Conservation (phyloP, 139 green algal genomes). For the Chlorella sp. region DNA sequence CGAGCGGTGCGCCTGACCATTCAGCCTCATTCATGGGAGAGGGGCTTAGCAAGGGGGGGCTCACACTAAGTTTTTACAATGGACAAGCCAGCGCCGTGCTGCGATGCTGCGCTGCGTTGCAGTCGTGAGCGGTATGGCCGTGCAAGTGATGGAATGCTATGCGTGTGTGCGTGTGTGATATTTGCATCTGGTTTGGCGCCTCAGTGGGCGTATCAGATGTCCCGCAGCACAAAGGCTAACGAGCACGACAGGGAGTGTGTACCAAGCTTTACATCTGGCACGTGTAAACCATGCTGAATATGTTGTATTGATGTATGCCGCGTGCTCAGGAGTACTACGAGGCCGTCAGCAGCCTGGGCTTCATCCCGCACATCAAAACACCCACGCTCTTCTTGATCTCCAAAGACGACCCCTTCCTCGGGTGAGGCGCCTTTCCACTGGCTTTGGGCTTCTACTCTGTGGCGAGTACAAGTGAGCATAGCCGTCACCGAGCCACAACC, state of each 20-base stretch:
- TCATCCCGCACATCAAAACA: slow-evolving; percentile 46
- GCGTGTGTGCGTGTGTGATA: no score
- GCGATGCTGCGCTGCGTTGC: no score
- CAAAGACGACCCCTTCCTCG: slow-evolving; percentile 57
- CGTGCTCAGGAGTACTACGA: slow-evolving; percentile 32
- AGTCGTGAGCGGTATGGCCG: no score
- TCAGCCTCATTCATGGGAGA: no score
- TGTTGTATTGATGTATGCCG: no score
- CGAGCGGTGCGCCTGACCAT: slow-evolving; percentile 3
- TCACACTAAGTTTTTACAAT: no score
- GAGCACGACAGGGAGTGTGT: background rate
- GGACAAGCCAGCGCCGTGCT: no score
- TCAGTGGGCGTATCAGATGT: no score
- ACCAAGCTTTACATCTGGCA: background rate
- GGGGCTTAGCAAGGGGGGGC: no score
- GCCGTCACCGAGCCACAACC: background rate
- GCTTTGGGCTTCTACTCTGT: background rate
- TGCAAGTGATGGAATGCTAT: no score
- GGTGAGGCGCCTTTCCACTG: slow-evolving; percentile 23
- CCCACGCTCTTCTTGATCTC: slow-evolving; percentile 49
- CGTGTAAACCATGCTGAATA: background rate
- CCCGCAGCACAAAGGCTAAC: no score
- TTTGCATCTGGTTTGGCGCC: no score
- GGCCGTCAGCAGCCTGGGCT: slow-evolving; percentile 16
- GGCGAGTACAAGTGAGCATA: background rate